A percentile compares a stretch with the other conserved stretches of the same genome.
These are phyloP conservation scores for Alternaria sp. DNA, from an alignment of 2,329 filamentous ascomycete genomes.

Conservation along the genomic window DNA sequence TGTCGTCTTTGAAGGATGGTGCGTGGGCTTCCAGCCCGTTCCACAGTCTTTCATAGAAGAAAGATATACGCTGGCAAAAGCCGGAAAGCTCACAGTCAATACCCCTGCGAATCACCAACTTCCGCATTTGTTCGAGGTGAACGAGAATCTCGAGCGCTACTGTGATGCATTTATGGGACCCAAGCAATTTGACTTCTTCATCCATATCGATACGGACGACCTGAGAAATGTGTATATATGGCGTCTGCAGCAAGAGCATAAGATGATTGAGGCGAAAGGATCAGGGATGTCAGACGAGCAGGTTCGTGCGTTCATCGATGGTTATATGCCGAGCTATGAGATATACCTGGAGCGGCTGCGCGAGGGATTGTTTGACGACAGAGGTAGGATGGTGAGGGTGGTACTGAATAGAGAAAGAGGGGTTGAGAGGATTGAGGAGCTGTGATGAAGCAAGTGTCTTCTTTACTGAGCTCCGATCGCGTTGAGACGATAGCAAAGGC, in stretches of 20 bases:
- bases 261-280: slow-evolving; percentile 71
- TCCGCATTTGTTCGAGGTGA: slow-evolving; percentile 65
- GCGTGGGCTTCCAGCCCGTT: slow-evolving; percentile 79
- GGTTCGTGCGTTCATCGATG: slow-evolving; percentile 77
- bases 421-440: slow-evolving; percentile 49
- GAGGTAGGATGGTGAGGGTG: slow-evolving; percentile 60
- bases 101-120: slow-evolving; percentile 64
- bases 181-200: slow-evolving; percentile 63
- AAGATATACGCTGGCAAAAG: slow-evolving; percentile 63
- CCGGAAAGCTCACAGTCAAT: slow-evolving; percentile 55
- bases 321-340: slow-evolving; percentile 65
- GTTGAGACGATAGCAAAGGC: background rate
- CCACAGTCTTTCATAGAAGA: slow-evolving; percentile 62
- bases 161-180: slow-evolving; percentile 53
- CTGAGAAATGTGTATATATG: slow-evolving; percentile 81
- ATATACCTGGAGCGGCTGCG: slow-evolving; percentile 61
- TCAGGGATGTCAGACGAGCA: slow-evolving; percentile 84
- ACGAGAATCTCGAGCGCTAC: slow-evolving; percentile 66
- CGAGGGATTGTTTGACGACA: slow-evolving; percentile 57
- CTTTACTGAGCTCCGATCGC: too few relatives aligned
- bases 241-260: slow-evolving; percentile 81
- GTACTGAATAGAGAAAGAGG: slow-evolving; percentile 59
- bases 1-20: slow-evolving; percentile 90
- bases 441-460: slow-evolving; percentile 16
- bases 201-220: slow-evolving; percentile 77